These are phyloP conservation scores for Eucalyptus fibrosa DNA, from an alignment of 345 rosid species.

Conservation along the genomic window DNA sequence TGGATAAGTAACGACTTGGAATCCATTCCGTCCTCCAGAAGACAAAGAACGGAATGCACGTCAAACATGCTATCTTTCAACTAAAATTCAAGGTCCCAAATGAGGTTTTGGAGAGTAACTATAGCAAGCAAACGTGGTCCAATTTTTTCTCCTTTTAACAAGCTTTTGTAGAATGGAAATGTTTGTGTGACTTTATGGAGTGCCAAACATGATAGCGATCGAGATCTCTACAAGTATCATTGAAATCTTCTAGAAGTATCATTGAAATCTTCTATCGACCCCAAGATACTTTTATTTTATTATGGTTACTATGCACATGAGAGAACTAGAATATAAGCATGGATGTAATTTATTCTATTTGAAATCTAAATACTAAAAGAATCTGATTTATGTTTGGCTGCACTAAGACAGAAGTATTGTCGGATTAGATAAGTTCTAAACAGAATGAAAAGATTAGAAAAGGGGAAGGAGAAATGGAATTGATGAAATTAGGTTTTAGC, in stretches of 20 bases:
- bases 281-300: neutral
- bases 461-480: neutral
- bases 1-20: neutral
- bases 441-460: neutral
- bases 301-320: neutral
- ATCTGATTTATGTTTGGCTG: neutral
- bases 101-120: neutral
- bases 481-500: neutral
- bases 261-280: neutral
- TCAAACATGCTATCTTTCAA: neutral
- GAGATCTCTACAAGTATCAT: neutral
- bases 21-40: neutral
- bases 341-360: neutral
- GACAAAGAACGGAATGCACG: neutral
- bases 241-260: neutral
- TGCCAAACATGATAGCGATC: fast-evolving
- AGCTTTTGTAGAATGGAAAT: neutral
- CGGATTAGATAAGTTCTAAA: neutral
- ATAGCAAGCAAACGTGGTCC: neutral
- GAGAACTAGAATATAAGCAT: neutral
- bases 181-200: neutral
- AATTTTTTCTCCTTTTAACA: neutral
- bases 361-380: neutral
- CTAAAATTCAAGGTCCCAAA: neutral
- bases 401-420: neutral